Conservation (phyloP, 2,329 filamentous ascomycete genomes). For the Apiospora rasikravindrae region DNA sequence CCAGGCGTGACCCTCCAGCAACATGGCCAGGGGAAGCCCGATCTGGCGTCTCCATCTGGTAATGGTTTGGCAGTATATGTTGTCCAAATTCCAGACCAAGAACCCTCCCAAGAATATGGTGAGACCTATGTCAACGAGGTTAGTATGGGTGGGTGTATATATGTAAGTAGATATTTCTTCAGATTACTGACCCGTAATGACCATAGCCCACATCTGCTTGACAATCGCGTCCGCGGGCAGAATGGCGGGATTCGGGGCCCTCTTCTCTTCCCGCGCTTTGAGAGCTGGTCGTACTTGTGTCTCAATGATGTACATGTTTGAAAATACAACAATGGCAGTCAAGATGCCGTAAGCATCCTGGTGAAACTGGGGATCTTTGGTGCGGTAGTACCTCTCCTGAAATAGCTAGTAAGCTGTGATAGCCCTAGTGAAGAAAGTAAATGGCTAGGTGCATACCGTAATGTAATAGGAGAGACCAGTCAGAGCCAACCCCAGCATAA, state of each 20-base stretch:
- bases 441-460: constrained; percentile 60
- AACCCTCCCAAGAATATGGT: constrained; percentile 77
- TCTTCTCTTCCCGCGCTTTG: constrained; percentile 51
- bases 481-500: constrained; percentile 62
- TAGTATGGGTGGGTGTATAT: neutral
- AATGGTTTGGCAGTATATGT: constrained; percentile 71
- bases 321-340: constrained; percentile 71
- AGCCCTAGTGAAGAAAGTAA: neutral
- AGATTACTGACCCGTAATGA: constrained; percentile 52
- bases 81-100: constrained; percentile 79
- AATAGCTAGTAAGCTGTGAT: neutral
- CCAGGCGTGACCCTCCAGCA: constrained; percentile 65
- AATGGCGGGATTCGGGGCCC: constrained; percentile 44
- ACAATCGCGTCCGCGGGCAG: constrained; percentile 42
- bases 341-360: constrained; percentile 78
- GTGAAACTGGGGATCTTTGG: constrained; percentile 83
- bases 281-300: constrained; percentile 51
- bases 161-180: neutral
- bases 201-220: constrained; percentile 77
- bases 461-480: constrained; percentile 68
- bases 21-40: constrained; percentile 78
- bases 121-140: constrained; percentile 53
- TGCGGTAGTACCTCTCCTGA: constrained; percentile 70
- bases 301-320: constrained; percentile 78
- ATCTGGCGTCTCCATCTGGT: constrained; percentile 69